These are phyloP conservation scores for Castanea sativa DNA, from an alignment of 306 rosid genomes.

Conservation along the genomic window DNA sequence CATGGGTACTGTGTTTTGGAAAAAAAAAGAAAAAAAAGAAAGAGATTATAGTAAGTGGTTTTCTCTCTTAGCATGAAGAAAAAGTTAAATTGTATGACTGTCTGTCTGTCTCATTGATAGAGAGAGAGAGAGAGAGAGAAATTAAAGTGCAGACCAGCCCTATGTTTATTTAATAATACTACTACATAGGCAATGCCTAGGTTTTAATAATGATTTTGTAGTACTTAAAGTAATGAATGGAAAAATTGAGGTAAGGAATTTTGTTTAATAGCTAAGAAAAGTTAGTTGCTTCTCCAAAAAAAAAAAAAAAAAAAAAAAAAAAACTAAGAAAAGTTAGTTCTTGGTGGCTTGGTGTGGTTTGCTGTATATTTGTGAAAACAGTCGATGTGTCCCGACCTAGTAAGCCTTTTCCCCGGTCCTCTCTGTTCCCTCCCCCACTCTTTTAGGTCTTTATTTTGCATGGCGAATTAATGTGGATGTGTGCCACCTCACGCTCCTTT, in stretches of 20 bases:
- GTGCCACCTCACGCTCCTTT: conserved; percentile 12
- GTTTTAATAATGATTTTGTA: conserved; percentile 27
- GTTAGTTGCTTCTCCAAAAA: neutral
- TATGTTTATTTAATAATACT: conserved; percentile 23
- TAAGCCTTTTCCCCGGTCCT: conserved; percentile 46
- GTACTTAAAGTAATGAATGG: conserved; percentile 25
- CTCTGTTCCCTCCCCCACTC: conserved; percentile 36
- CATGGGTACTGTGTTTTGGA: conserved; percentile 28
- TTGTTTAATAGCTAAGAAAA: conserved; percentile 21
- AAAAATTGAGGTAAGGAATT: conserved; percentile 32
- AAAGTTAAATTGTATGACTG: conserved; percentile 29
- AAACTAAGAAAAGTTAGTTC: conserved; percentile 16
- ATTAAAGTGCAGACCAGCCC: conserved; percentile 14
- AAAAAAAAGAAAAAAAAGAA: conserved; percentile 1
- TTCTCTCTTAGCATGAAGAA: conserved; percentile 41
- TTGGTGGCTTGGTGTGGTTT: conserved; percentile 32
- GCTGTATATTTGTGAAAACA: neutral
- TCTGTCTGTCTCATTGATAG: conserved; percentile 3
- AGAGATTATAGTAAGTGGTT: conserved; percentile 37
- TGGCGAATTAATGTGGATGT: neutral
- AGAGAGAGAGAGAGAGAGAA: conserved; percentile 22
- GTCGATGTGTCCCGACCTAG: conserved; percentile 43
- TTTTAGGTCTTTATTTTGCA: conserved; percentile 11
- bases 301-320: no score
- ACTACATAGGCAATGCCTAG: conserved; percentile 26